Conservation (phyloP, 78 protist species). For the Trichosphaerium sp. region DNA sequence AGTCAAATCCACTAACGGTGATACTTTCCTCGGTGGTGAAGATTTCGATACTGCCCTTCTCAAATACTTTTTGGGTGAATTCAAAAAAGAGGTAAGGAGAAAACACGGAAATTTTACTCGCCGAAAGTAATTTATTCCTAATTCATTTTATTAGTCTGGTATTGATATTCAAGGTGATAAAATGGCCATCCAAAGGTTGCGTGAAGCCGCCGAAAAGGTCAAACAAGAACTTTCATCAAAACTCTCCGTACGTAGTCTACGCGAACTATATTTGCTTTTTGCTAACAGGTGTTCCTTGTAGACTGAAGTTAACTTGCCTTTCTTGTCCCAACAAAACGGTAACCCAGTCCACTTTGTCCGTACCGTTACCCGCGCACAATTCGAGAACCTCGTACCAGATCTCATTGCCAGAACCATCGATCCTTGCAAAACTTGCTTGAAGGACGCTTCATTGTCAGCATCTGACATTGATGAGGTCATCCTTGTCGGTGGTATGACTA, state of each 20-base stretch:
- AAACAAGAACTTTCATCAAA: slow-evolving; percentile 96
- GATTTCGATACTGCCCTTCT: slow-evolving; percentile 89
- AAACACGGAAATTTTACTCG: not conserved
- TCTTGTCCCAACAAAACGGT: slow-evolving; percentile 86
- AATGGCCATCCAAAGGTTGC: slow-evolving; percentile 89
- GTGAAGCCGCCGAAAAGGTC: slow-evolving; percentile 98
- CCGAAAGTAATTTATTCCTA: not conserved
- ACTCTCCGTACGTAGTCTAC: not conserved
- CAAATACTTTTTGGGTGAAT: slow-evolving; percentile 56
- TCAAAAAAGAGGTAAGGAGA: slow-evolving; percentile 85
- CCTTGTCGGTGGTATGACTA: slow-evolving; percentile 97
- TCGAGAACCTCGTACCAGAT: slow-evolving; percentile 68
- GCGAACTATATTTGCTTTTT: not conserved
- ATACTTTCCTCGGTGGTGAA: slow-evolving; percentile 99
- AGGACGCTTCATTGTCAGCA: slow-evolving; percentile 78
- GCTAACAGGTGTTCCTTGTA: not conserved
- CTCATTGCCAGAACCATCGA: slow-evolving; percentile 76
- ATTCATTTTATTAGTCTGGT: not conserved
- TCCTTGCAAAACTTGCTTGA: slow-evolving; percentile 84
- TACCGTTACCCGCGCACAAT: slow-evolving; percentile 71
- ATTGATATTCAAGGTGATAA: slow-evolving; percentile 65
- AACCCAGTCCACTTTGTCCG: slow-evolving; percentile 92
- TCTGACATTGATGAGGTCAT: slow-evolving; percentile 88
- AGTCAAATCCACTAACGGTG: slow-evolving; percentile 93
- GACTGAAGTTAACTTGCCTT: slow-evolving; percentile 94